Base-by-base conservation (phyloP, 352 stramenopile species). In the Phytophthora tubulina region DNA sequence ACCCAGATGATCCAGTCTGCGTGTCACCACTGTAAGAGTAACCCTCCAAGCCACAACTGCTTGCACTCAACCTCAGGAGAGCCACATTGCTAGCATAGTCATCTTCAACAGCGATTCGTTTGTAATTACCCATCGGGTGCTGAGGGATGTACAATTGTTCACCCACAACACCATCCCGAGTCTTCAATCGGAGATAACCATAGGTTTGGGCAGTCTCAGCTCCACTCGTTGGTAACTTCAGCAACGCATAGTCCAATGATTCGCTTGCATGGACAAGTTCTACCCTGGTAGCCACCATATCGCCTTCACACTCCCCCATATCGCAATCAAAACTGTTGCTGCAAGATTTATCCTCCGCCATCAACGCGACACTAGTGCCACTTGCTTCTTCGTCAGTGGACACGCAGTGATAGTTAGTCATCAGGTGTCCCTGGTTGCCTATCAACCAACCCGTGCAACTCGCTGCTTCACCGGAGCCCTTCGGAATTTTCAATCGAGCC, bases 381-480 rank as follows among this genome's bases (percentile, higher is more conserved):
- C 27, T 48, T 0, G 85, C 82, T 35, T 91, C 75, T 3, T 42
- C 44, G 8, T 76, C 45, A 5, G 60, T 69, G 13, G 75, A 68
- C 30, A 90, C 69, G 73, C 84, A 92, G 67, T 92, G 84, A 51
- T 88, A 72, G 68, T 92, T 92, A 7, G 82, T 92, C 44, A 92
- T 67, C 31, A 92, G 35, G 41, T 92, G 79, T 1, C 81, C 79
- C 31, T 86, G 67, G 1, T 72, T 82, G 44, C 84, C 84, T 31
- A 89, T 52, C 9, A 92, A 66, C 82, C 79, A 92, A 11, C 82
- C 84, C 2, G 82, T 90, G 58, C 82, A 92, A 8, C 73, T 77
- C 4, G 67, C 67, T 2, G 64, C 65, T 36, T 58, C 58, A 8
- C 55, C 69, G 11, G 39, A 55, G 30, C 46, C 52, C 56, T 74